Evolutionary conservation across 2,329 filamentous ascomycete genomes (phyloP).

Genomic region (Fusarium austroafricanum): DNA sequence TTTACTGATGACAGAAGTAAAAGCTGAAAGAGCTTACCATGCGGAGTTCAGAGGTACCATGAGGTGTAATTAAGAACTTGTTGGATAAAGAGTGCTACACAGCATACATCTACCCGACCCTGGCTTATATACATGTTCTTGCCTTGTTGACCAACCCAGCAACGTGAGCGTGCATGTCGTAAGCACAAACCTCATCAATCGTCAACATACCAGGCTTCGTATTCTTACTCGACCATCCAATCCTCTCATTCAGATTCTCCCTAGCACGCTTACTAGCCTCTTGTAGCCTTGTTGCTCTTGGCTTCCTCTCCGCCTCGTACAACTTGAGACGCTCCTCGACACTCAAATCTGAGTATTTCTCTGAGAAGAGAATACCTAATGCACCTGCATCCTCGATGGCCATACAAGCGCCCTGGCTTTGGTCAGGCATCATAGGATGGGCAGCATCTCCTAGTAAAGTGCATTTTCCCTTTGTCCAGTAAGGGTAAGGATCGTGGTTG

Average conservation of each 20-base stretch:
- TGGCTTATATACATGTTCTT: not conserved
- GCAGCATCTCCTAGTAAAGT: slow-evolving; percentile 30
- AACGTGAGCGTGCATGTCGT: slow-evolving; percentile 50
- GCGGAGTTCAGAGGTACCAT: too few relatives aligned
- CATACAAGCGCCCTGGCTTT: slow-evolving; percentile 16
- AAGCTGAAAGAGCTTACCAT: too few relatives aligned
- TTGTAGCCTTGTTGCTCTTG: slow-evolving; percentile 9
- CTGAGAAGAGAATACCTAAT: not conserved
- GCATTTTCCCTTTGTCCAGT: slow-evolving; percentile 22
- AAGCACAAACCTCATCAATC: slow-evolving; percentile 72
- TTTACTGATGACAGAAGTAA: not conserved
- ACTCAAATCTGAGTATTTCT: slow-evolving; percentile 5
- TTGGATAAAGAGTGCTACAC: too few relatives aligned
- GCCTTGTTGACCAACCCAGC: slow-evolving; percentile 15
- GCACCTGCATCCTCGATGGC: slow-evolving; percentile 19
- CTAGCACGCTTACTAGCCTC: slow-evolving; percentile 22
- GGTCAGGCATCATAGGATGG: slow-evolving; percentile 29
- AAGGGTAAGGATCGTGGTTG: slow-evolving; percentile 51
- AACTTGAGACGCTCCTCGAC: slow-evolving; percentile 9
- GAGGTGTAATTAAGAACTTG: too few relatives aligned
- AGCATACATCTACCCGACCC: not conserved
- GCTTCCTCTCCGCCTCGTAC: slow-evolving; percentile 16
- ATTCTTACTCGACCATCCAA: slow-evolving; percentile 45
- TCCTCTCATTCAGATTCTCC: slow-evolving; percentile 20
- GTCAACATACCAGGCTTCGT: slow-evolving; percentile 68